Percentiles rank a stretch among this genome's conserved stretches.
Evolutionary conservation across 2,329 filamentous ascomycete genomes (phyloP).

Genomic region (Sporothrix variecibatus): DNA sequence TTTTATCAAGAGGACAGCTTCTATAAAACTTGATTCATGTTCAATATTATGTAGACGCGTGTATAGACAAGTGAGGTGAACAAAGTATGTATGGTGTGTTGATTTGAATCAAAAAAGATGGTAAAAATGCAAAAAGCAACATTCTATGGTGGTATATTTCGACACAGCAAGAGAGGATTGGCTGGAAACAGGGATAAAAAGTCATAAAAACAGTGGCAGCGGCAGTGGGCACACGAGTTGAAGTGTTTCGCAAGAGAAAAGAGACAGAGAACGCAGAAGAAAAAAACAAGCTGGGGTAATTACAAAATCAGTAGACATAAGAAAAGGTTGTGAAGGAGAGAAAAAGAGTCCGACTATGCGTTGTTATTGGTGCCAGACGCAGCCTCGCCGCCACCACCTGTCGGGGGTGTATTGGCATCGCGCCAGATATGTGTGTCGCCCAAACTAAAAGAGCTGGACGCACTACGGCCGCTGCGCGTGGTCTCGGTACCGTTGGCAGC

Average conservation of each 20-base stretch:
- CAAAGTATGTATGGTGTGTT: neutral
- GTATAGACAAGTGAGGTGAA: neutral
- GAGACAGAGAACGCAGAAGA: neutral
- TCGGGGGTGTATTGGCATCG: conserved; percentile 31
- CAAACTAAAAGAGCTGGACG: conserved; percentile 49
- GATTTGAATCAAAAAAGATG: neutral
- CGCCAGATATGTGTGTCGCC: conserved; percentile 56
- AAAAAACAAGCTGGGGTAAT: neutral
- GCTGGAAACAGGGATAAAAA: neutral
- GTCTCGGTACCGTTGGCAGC: conserved; percentile 19
- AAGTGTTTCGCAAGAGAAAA: neutral
- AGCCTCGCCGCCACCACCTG: neutral
- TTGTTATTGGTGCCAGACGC: neutral
- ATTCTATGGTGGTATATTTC: conserved; percentile 19
- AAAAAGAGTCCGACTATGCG: neutral
- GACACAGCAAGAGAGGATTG: neutral
- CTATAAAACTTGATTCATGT: too few relatives aligned
- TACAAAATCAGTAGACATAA: neutral
- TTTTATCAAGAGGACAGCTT: too few relatives aligned
- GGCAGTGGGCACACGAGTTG: neutral
- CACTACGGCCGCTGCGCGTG: conserved; percentile 38
- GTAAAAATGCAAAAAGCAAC: neutral
- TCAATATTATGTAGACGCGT: neutral
- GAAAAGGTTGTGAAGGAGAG: neutral
- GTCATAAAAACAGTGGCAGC: conserved; percentile 2